A percentile compares a stretch with the other conserved stretches of the same genome.
Evolutionary conservation across 768 basidiomycete species (phyloP).

Genomic region (Pleurotus ostreatus): DNA sequence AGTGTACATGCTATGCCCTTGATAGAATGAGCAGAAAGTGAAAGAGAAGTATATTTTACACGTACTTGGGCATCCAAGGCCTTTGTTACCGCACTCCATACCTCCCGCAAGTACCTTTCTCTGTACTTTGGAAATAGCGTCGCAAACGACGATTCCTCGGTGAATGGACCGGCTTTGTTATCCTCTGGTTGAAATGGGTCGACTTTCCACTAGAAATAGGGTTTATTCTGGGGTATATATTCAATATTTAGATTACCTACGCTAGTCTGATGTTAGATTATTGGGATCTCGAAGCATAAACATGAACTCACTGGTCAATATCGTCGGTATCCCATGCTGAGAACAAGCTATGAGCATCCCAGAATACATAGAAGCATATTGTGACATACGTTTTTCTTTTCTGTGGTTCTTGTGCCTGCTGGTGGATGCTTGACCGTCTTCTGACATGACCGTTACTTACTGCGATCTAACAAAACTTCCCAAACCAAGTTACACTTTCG

Average conservation of each 20-base stretch:
- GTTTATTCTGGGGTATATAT: background rate
- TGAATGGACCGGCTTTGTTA: conserved; percentile 80
- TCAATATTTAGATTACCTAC: conserved; percentile 28
- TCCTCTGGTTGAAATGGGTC: conserved; percentile 72
- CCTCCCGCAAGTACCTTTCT: conserved; percentile 93
- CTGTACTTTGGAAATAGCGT: conserved; percentile 98
- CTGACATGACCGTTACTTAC: conserved; percentile 28
- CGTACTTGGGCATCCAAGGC: conserved; percentile 78
- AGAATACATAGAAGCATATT: background rate
- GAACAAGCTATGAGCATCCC: conserved; percentile 7
- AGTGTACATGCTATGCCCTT: conserved; percentile 90
- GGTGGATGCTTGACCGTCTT: conserved; percentile 35
- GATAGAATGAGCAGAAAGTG: background rate
- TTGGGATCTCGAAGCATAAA: conserved; percentile 1
- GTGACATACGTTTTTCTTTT: conserved; percentile 87
- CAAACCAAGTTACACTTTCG: background rate
- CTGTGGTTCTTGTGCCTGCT: conserved; percentile 88
- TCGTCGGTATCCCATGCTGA: conserved; percentile 99
- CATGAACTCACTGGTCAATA: conserved; percentile 84
- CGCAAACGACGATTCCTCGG: conserved; percentile 96
- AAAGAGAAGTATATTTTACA: conserved; percentile 2
- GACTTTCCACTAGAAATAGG: conserved; percentile 71
- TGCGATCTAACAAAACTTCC: too few relatives aligned
- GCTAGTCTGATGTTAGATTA: conserved; percentile 24
- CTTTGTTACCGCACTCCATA: conserved; percentile 88